phyloP scores from a whole-genome alignment of 169 alveolate species.

The Plasmodium inui region DNA sequence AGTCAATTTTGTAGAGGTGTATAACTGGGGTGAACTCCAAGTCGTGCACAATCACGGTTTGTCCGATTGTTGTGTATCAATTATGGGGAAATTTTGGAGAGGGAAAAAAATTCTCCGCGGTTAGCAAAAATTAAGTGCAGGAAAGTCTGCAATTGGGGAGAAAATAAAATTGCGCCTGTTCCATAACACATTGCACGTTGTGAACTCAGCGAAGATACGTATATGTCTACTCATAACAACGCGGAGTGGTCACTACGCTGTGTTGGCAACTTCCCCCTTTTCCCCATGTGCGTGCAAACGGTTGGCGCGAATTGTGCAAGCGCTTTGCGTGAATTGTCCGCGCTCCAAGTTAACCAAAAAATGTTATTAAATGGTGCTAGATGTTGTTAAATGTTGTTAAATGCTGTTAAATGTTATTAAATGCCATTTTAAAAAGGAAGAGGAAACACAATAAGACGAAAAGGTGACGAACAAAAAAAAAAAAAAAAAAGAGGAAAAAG shows the following conservation, averaged over 20 bases:
- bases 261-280: not conserved
- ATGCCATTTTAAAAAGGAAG: not conserved
- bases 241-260: not conserved
- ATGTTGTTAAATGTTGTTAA: not conserved
- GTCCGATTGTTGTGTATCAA: not conserved
- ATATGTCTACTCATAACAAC: not conserved
- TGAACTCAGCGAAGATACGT: not conserved
- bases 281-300: constrained; percentile 1
- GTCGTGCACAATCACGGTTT: not conserved
- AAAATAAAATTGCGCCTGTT: not conserved
- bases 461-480: not conserved
- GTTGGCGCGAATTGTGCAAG: constrained; percentile 8
- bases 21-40: not conserved
- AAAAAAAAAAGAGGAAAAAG: too few species aligned
- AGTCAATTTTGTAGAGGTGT: not conserved
- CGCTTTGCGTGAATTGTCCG: constrained; percentile 19
- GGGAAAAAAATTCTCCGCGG: not conserved
- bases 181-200: not conserved
- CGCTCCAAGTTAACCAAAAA: not conserved
- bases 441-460: not conserved
- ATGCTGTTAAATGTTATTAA: too few species aligned
- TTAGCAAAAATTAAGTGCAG: not conserved
- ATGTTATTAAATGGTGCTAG: not conserved
- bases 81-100: not conserved
- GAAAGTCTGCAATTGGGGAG: not conserved